Evolutionary conservation across 352 stramenopile species (phyloP).

Genomic region (Peronospora tabacina): DNA sequence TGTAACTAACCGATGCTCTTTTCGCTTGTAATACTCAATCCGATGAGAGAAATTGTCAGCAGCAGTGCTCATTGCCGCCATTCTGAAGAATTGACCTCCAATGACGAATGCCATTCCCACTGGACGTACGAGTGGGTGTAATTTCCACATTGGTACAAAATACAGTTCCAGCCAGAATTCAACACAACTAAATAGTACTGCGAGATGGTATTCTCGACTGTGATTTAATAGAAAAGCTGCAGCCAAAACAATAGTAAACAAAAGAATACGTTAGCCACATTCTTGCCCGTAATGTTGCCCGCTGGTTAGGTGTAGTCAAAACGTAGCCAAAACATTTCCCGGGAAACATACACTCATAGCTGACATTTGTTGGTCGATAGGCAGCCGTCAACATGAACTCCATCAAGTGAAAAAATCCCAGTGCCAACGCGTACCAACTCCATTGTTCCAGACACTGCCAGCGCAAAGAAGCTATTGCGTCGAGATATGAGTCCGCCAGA

Average conservation of each 20-base stretch:
- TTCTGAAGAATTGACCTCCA: slow-evolving; percentile 82
- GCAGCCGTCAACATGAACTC: slow-evolving; percentile 80
- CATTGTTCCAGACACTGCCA: slow-evolving; percentile 61
- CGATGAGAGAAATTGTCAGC: slow-evolving; percentile 94
- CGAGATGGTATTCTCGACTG: slow-evolving; percentile 84
- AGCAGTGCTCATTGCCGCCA: slow-evolving; percentile 89
- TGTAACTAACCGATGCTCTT: slow-evolving; percentile 92
- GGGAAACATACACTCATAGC: slow-evolving; percentile 68
- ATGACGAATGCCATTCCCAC: slow-evolving; percentile 68
- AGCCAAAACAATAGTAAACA: slow-evolving; percentile 2
- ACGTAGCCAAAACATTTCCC: no score
- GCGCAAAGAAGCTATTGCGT: slow-evolving; percentile 13
- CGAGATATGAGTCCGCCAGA: slow-evolving; percentile 6
- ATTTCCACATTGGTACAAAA: slow-evolving; percentile 75
- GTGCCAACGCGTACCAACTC: slow-evolving; percentile 64
- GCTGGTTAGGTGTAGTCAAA: slow-evolving; percentile 2
- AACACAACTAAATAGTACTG: slow-evolving; percentile 61
- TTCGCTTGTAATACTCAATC: slow-evolving; percentile 90
- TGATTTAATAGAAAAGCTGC: slow-evolving; percentile 88
- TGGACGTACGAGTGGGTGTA: slow-evolving; percentile 43
- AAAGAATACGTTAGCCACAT: slow-evolving; percentile 3
- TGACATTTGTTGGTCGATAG: slow-evolving; percentile 68
- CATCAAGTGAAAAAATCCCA: slow-evolving; percentile 78
- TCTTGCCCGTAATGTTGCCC: slow-evolving; percentile 1
- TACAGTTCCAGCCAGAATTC: slow-evolving; percentile 90